Evolutionary conservation across 2,329 filamentous ascomycete species (phyloP).

Genomic region (Verticillium zaregamsianum): DNA sequence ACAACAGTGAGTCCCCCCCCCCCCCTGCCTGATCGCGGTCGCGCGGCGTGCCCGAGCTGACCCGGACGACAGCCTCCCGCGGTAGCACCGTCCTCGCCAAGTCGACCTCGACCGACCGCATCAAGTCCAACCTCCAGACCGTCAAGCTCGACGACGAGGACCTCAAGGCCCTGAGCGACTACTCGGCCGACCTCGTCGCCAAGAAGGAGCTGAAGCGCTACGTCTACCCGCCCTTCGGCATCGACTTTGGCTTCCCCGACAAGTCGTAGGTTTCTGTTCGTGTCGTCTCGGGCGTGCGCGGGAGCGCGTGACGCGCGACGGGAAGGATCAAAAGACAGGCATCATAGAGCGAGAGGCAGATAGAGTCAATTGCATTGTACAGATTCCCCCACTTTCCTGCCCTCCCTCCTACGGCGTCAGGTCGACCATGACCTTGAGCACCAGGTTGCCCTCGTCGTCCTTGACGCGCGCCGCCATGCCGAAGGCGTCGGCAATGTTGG

Average conservation of each 20-base stretch:
- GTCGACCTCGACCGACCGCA: constrained; percentile 63
- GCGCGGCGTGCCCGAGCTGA: too few relatives aligned
- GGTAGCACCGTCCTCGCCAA: constrained; percentile 70
- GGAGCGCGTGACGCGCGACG: background rate
- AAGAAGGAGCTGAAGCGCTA: constrained; percentile 54
- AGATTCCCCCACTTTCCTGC: background rate
- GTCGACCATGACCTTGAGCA: constrained; percentile 69
- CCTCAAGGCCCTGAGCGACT: constrained; percentile 50
- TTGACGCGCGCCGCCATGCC: constrained; percentile 67
- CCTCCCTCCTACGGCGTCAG: constrained; percentile 18
- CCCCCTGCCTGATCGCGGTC: too few relatives aligned
- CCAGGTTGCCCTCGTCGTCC: constrained; percentile 64
- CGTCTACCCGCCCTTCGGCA: constrained; percentile 65
- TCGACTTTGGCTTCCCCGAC: constrained; percentile 71
- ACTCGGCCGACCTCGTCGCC: constrained; percentile 44
- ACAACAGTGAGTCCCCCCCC: constrained; percentile 56
- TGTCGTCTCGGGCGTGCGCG: background rate
- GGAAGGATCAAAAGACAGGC: background rate
- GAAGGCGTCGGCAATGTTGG: constrained; percentile 62
- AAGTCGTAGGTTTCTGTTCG: constrained; percentile 33
- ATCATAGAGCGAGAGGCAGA: constrained; percentile 2
- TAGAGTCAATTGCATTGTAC: background rate
- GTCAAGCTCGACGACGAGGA: constrained; percentile 63
- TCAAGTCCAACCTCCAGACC: constrained; percentile 66
- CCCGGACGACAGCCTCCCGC: constrained; percentile 49